Percentiles rank a stretch among this genome's conserved stretches.
Conservation (phyloP, 1,284 basidiomycete genomes). For the Pulveroboletus sp. region DNA sequence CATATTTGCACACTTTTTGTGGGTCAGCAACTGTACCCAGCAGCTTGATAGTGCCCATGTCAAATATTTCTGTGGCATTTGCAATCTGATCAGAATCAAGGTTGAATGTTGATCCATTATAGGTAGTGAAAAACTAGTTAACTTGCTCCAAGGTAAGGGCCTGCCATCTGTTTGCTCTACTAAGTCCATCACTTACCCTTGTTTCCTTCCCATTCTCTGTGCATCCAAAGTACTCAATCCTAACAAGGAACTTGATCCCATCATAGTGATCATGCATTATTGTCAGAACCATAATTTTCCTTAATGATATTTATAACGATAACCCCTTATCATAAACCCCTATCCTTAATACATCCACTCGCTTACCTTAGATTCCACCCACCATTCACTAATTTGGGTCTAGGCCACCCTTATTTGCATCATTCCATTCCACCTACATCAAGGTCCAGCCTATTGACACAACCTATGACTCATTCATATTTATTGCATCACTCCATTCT, state of each 20-base stretch:
- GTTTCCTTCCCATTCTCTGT: neutral
- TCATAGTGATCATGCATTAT: constrained; percentile 92
- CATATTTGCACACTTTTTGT: constrained; percentile 90
- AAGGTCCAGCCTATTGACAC: too few relatives aligned
- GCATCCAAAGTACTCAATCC: constrained; percentile 76
- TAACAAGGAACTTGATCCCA: constrained; percentile 74
- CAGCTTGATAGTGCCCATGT: constrained; percentile 92
- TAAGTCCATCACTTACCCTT: neutral
- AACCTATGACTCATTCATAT: too few relatives aligned
- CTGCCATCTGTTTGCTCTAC: neutral
- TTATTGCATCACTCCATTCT: too few relatives aligned
- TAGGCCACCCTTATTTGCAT: too few relatives aligned
- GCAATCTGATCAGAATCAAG: constrained; percentile 96
- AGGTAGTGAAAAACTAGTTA: constrained; percentile 74
- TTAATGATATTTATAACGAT: too few relatives aligned
- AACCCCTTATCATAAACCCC: too few relatives aligned
- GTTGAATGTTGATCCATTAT: constrained; percentile 91
- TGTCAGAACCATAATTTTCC: too few relatives aligned
- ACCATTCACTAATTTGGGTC: too few relatives aligned
- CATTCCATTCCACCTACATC: too few relatives aligned
- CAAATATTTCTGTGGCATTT: constrained; percentile 92
- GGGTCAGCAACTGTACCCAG: constrained; percentile 97
- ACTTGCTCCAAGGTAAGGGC: constrained; percentile 73
- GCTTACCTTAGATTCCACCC: too few relatives aligned
- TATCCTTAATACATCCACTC: too few relatives aligned